A percentile compares a stretch with the other conserved stretches of the same genome.
Evolutionary conservation across 2,329 filamentous ascomycete genomes (phyloP).

Genomic region (Dichotomopilus funicola): DNA sequence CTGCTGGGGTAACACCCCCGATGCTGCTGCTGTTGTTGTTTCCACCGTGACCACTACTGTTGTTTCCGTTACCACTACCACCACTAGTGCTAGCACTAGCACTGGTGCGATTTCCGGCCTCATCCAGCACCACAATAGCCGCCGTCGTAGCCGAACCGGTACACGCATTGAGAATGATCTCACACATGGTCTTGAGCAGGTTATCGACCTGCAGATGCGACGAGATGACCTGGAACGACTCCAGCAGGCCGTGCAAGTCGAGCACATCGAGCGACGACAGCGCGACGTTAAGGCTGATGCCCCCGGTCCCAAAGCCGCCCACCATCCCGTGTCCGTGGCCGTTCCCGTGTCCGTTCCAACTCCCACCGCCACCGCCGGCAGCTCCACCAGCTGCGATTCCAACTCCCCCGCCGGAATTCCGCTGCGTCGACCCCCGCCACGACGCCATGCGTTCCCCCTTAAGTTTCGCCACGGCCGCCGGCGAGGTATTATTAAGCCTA

Average conservation of each 20-base stretch:
- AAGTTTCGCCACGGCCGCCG: constrained; percentile 40
- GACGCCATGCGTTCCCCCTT: constrained; percentile 54
- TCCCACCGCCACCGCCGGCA: too few species aligned
- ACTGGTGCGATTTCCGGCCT: constrained; percentile 34
- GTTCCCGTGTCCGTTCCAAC: too few species aligned
- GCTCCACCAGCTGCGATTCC: constrained; percentile 39
- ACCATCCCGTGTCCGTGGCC: too few species aligned
- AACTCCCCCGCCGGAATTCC: too few species aligned
- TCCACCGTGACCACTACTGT: too few species aligned
- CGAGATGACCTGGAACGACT: constrained; percentile 73
- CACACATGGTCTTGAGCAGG: constrained; percentile 72
- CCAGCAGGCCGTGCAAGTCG: constrained; percentile 69
- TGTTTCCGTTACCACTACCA: too few species aligned
- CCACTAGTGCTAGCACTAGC: too few species aligned
- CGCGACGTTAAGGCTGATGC: too few species aligned
- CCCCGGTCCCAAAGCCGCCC: too few species aligned
- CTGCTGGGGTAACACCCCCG: constrained; percentile 9
- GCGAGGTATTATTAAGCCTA: constrained; percentile 29
- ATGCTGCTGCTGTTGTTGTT: too few species aligned
- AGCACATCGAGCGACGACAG: constrained; percentile 76
- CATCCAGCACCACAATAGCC: constrained; percentile 67
- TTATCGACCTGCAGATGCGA: constrained; percentile 71
- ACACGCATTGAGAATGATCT: constrained; percentile 72
- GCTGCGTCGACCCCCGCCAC: constrained; percentile 56
- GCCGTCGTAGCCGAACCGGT: constrained; percentile 63